phyloP scores from a whole-genome alignment of 768 basidiomycete species.

The Coprinopsis cinerea region DNA sequence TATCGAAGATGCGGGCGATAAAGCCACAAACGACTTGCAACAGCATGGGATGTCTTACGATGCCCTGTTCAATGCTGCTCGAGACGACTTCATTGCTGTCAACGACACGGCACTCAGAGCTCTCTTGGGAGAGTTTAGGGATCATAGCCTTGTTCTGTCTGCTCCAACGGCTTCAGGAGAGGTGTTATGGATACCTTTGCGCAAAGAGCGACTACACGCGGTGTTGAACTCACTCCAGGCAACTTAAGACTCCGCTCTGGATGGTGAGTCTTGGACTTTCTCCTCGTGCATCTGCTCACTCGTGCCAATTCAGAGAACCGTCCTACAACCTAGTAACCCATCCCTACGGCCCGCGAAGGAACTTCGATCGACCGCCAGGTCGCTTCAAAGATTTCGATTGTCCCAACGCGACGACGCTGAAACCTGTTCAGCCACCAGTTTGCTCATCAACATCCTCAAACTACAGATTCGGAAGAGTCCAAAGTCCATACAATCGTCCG shows the following conservation, averaged over 20 bases:
- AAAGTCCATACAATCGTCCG: no score
- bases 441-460: no score
- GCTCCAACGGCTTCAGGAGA: slow-evolving; percentile 41
- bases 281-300: no score
- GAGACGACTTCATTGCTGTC: slow-evolving; percentile 83
- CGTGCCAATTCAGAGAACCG: no score
- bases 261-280: neutral
- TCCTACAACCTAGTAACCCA: no score
- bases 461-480: no score
- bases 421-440: no score
- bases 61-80: slow-evolving; percentile 64
- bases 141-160: slow-evolving; percentile 78
- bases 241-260: slow-evolving; percentile 22
- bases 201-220: slow-evolving; percentile 62
- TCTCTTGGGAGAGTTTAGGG: slow-evolving; percentile 83
- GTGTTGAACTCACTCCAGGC: slow-evolving; percentile 26
- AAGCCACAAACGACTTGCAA: slow-evolving; percentile 34
- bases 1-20: slow-evolving; percentile 37
- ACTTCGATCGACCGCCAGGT: no score
- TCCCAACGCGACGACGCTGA: no score
- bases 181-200: slow-evolving; percentile 82
- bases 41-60: slow-evolving; percentile 60
- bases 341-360: no score
- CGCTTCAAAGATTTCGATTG: no score
- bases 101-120: slow-evolving; percentile 81